phyloP scores from a whole-genome alignment of 1,139 yeast species.

The Entelexis paramagnoliae region DNA sequence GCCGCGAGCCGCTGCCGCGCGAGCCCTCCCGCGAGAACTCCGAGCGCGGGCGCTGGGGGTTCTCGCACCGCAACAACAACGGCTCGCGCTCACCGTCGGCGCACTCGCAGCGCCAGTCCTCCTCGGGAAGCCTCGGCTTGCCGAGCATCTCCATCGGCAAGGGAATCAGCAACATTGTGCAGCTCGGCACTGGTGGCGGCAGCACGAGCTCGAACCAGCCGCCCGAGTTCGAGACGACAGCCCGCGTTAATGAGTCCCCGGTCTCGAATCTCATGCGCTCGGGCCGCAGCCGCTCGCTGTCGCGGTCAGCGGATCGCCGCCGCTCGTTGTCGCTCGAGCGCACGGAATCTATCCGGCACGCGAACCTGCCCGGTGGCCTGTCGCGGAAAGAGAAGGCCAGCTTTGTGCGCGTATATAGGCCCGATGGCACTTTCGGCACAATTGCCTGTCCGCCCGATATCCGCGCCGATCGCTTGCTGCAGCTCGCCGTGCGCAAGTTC shows the following conservation, averaged over 20 bases:
- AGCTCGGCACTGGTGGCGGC: neutral
- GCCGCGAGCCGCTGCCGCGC: neutral
- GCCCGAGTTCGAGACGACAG: neutral
- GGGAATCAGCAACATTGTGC: neutral
- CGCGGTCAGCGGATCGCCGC: neutral
- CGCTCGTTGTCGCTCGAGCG: conserved; percentile 2
- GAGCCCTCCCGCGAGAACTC: neutral
- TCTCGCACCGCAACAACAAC: neutral
- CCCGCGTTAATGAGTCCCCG: neutral
- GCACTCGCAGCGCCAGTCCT: conserved; percentile 1
- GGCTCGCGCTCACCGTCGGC: conserved; percentile 3
- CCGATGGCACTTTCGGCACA: conserved; percentile 76
- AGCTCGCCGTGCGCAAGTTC: conserved; percentile 62
- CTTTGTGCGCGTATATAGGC: conserved; percentile 61
- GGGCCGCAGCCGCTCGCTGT: conserved; percentile 3
- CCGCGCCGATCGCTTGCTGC: conserved; percentile 63
- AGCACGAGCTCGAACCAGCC: neutral
- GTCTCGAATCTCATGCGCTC: neutral
- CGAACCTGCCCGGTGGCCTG: conserved; percentile 14
- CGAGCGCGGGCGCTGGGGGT: conserved; percentile 6
- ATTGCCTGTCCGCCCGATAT: conserved; percentile 65
- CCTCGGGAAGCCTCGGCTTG: neutral
- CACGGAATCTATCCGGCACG: conserved; percentile 18
- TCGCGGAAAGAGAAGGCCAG: conserved; percentile 26
- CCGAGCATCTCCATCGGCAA: neutral